phyloP scores from a whole-genome alignment of 768 basidiomycete species.

The Mycena albidolilacea region DNA sequence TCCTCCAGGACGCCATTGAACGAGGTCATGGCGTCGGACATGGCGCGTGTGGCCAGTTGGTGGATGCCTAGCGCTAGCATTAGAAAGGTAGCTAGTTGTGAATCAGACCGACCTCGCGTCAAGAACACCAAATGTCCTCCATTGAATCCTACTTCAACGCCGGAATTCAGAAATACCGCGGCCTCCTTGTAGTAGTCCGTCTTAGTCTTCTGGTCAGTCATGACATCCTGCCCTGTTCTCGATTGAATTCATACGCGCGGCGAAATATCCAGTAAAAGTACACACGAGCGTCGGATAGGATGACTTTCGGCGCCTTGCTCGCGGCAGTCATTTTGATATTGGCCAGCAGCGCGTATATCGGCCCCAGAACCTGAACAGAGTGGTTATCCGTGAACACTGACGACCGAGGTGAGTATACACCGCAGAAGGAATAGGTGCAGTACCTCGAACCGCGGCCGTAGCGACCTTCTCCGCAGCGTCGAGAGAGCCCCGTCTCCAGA shows the following conservation, averaged over 20 bases:
- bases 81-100: background rate
- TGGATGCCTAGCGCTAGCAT: constrained; percentile 73
- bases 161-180: constrained; percentile 75
- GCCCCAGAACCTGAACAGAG: constrained; percentile 68
- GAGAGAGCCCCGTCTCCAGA: constrained; percentile 85
- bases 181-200: constrained; percentile 81
- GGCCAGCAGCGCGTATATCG: constrained; percentile 86
- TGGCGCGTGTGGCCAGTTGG: constrained; percentile 82
- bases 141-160: constrained; percentile 71
- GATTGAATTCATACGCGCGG: constrained; percentile 13
- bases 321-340: constrained; percentile 88
- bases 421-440: constrained; percentile 15
- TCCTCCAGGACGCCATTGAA: constrained; percentile 85
- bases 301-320: constrained; percentile 86
- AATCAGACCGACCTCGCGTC: constrained; percentile 76
- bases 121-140: constrained; percentile 72
- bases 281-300: constrained; percentile 83
- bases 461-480: constrained; percentile 86
- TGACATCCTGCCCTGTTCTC: constrained; percentile 72
- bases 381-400: constrained; percentile 69
- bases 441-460: constrained; percentile 75
- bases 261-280: constrained; percentile 33
- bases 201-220: constrained; percentile 72
- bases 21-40: constrained; percentile 86
- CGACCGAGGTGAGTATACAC: constrained; percentile 33